Percentiles rank a stretch among this genome's conserved stretches.
Conservation (phyloP, 1,139 yeast species). For the Scheffersomyces segobiensis region DNA sequence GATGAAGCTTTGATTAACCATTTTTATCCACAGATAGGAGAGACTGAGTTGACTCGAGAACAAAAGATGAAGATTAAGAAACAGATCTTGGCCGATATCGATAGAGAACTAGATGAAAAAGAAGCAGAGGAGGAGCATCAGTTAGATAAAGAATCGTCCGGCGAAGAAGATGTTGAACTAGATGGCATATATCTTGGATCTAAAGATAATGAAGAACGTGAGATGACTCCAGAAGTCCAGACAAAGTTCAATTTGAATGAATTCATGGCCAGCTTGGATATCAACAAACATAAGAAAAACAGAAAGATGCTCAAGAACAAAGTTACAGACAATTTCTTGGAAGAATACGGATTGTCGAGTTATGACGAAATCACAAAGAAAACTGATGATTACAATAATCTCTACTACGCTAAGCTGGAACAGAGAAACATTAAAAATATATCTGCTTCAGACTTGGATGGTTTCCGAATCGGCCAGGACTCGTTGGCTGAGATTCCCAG, state of each 20-base stretch:
- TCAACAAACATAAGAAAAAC: constrained; percentile 20
- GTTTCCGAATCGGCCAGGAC: constrained; percentile 37
- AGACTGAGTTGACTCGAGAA: constrained; percentile 30
- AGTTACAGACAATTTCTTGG: constrained; percentile 34
- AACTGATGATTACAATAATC: constrained; percentile 31
- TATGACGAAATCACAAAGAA: constrained; percentile 28
- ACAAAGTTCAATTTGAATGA: constrained; percentile 23
- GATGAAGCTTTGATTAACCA: constrained; percentile 45
- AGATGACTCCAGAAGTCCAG: neutral
- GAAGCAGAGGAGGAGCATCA: constrained; percentile 12
- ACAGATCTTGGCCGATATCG: constrained; percentile 35
- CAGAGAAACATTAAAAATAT: constrained; percentile 25
- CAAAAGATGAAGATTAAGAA: constrained; percentile 38
- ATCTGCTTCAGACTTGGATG: constrained; percentile 31
- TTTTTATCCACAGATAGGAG: constrained; percentile 44
- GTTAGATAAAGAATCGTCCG: constrained; percentile 9
- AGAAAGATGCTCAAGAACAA: constrained; percentile 34
- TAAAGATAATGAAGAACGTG: constrained; percentile 2
- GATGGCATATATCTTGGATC: constrained; percentile 5
- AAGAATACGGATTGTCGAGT: constrained; percentile 41
- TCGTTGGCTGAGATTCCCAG: constrained; percentile 7
- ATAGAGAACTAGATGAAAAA: constrained; percentile 18
- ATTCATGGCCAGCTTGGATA: constrained; percentile 19
- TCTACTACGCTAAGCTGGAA: constrained; percentile 19
- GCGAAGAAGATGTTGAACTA: constrained; percentile 7